Conservation (phyloP, 208 protist genomes). For the Leishmania lainsoni region DNA sequence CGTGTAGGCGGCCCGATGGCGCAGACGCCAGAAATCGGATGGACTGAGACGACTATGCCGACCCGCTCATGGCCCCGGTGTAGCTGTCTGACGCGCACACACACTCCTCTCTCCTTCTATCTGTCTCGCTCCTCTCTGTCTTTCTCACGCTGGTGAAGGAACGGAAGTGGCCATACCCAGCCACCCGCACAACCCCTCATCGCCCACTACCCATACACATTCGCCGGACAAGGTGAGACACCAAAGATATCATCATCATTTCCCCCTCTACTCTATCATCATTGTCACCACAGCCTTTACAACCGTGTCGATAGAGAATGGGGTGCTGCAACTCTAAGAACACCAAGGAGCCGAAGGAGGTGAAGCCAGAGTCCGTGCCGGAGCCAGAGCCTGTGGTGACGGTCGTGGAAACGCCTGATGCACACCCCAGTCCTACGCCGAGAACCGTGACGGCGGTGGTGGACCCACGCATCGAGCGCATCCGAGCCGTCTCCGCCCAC, state of each 20-base stretch:
- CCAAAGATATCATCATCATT: too few relatives aligned
- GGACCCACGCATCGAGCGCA: slow-evolving; percentile 5
- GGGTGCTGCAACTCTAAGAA: slow-evolving; percentile 59
- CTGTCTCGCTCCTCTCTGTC: background rate
- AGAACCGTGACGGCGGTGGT: background rate
- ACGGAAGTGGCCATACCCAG: too few relatives aligned
- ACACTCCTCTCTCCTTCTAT: background rate
- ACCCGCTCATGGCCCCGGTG: too few relatives aligned
- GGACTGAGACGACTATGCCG: too few relatives aligned
- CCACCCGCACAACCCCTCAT: too few relatives aligned
- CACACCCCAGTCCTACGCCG: too few relatives aligned
- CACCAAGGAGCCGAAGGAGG: slow-evolving; percentile 28
- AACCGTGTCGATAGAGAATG: slow-evolving; percentile 25
- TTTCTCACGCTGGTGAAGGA: too few relatives aligned
- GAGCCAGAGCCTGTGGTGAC: background rate
- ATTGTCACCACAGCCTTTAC: background rate
- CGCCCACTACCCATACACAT: background rate
- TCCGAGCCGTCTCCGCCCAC: slow-evolving; percentile 7
- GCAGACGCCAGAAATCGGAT: too few relatives aligned
- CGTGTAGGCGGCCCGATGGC: too few relatives aligned
- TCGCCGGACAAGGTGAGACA: too few relatives aligned
- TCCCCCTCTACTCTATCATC: background rate
- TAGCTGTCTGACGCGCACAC: too few relatives aligned
- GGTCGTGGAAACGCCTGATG: background rate
- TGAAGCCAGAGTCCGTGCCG: background rate